Conservation (phyloP, 2,329 filamentous ascomycete species). For the Fusarium lyarnte region DNA sequence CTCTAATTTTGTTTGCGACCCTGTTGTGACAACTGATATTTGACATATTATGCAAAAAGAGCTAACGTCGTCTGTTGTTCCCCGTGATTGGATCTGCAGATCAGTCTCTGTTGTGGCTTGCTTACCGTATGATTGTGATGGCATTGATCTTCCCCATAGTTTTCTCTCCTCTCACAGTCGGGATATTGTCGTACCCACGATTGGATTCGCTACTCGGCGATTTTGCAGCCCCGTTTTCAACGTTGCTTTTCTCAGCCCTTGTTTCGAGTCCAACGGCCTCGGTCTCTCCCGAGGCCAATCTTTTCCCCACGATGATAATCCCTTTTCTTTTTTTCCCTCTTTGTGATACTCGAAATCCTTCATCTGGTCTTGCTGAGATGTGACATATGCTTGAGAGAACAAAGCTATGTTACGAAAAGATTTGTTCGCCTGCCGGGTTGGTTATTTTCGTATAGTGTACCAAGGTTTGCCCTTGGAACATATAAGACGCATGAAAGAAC, state of each 20-base stretch:
- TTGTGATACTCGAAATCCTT: neutral
- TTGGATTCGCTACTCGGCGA: neutral
- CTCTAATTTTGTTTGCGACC: neutral
- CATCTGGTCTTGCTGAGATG: neutral
- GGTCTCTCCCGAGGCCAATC: constrained; percentile 3
- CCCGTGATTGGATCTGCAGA: neutral
- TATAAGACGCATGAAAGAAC: constrained; percentile 1
- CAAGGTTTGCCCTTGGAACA: neutral
- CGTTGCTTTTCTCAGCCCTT: neutral
- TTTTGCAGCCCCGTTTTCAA: neutral
- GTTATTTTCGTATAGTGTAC: neutral
- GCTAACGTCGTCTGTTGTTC: neutral
- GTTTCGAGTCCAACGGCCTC: neutral
- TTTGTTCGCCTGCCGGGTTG: neutral
- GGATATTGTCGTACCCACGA: neutral
- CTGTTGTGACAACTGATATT: neutral
- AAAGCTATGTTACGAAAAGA: neutral
- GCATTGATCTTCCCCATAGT: neutral
- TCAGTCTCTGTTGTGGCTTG: neutral
- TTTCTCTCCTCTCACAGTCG: neutral
- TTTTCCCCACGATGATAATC: neutral
- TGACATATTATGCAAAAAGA: neutral
- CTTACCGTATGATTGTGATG: neutral
- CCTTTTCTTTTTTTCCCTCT: neutral
- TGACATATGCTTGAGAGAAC: neutral